phyloP scores from a whole-genome alignment of 345 rosid genomes.

The Trapa incisa region DNA sequence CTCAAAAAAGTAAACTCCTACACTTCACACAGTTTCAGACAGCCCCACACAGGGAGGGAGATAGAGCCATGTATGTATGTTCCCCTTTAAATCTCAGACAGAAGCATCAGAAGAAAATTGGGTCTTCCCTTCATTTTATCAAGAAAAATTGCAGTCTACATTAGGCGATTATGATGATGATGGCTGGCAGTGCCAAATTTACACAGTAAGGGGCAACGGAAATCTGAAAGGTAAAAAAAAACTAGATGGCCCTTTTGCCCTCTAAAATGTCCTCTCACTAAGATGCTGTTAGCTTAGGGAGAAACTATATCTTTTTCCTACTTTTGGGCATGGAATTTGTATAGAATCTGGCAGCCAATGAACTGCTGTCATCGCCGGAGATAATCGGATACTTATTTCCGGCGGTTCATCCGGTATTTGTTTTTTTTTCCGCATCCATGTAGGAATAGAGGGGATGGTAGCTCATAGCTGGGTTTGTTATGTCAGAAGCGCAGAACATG shows the following conservation, averaged over 20 bases:
- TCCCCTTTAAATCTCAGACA: not conserved
- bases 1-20: not conserved
- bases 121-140: not conserved
- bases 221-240: not conserved
- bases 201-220: not conserved
- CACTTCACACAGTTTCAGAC: not conserved
- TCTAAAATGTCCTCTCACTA: not conserved
- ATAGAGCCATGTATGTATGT: no score
- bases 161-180: not conserved
- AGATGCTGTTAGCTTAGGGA: not conserved
- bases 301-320: not conserved
- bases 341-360: not conserved
- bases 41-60: not conserved
- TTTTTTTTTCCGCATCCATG: not conserved
- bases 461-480: not conserved
- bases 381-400: no score
- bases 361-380: no score
- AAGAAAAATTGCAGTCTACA: not conserved
- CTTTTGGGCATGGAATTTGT: not conserved
- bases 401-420: no score
- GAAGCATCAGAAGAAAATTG: not conserved
- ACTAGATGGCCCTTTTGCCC: not conserved
- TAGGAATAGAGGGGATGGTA: not conserved
- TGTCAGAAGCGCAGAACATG: not conserved
- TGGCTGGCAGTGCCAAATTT: no score